A percentile compares a stretch with the other conserved stretches of the same genome.
phyloP scores from a whole-genome alignment of 139 green algal species.

The Closterium sp. region DNA sequence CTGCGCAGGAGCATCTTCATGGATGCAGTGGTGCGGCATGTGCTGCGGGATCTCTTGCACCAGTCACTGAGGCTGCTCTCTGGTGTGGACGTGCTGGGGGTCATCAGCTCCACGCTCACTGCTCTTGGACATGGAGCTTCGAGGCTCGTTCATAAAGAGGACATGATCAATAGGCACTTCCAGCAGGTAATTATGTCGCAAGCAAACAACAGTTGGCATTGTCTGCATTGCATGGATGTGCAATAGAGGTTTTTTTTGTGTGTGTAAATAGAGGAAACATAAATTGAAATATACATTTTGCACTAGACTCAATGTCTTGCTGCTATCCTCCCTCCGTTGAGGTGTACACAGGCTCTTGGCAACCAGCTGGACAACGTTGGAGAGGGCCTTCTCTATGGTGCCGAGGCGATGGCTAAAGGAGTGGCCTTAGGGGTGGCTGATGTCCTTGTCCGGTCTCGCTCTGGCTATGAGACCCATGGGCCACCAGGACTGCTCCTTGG shows the following conservation, averaged over 20 bases:
- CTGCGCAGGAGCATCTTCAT: background rate
- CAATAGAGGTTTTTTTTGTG: no score
- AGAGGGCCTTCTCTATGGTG: background rate
- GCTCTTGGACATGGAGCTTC: background rate
- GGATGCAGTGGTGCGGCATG: background rate
- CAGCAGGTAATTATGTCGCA: background rate
- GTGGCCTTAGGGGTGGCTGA: background rate
- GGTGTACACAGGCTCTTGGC: background rate
- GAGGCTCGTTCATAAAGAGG: background rate
- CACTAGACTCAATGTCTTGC: no score
- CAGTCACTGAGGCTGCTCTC: conserved; percentile 5
- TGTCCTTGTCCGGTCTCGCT: background rate
- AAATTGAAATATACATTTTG: no score
- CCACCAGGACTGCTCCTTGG: background rate
- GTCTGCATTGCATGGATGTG: no score
- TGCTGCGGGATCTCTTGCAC: background rate
- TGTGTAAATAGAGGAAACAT: no score
- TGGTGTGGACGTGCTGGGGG: conserved; percentile 10
- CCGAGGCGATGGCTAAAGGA: background rate
- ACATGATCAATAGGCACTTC: background rate
- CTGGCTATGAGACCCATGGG: background rate
- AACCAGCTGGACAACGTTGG: background rate
- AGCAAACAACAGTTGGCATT: no score
- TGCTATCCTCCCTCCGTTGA: no score
- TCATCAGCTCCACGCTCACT: conserved; percentile 8